Evolutionary conservation across 768 basidiomycete genomes (phyloP).

Genomic region (Mycena chlorophos): DNA sequence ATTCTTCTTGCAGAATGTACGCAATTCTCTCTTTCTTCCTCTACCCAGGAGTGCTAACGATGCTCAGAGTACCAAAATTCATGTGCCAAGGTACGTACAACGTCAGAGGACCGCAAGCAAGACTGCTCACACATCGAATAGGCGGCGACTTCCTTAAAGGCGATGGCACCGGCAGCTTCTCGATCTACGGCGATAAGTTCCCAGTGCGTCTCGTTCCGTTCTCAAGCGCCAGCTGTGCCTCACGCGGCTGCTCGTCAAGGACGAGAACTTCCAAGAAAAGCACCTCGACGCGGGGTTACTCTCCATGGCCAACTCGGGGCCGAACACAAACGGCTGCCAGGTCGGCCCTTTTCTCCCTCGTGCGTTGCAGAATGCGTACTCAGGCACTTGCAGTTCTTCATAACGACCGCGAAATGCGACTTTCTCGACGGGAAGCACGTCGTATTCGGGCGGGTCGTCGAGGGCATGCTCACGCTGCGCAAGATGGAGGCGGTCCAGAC

Average conservation of each 20-base stretch:
- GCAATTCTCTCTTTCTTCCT: conserved; percentile 21
- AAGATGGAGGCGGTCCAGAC: conserved; percentile 97
- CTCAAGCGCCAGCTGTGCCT: neutral
- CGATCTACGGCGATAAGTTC: conserved; percentile 96
- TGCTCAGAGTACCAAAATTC: conserved; percentile 77
- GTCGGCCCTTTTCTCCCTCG: conserved; percentile 33
- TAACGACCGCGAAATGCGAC: conserved; percentile 92
- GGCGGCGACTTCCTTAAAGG: conserved; percentile 94
- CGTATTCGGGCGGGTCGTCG: conserved; percentile 87
- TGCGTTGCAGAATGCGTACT: too few relatives aligned
- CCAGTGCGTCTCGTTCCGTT: conserved; percentile 51
- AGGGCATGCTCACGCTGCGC: conserved; percentile 91
- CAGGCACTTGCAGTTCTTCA: conserved; percentile 74
- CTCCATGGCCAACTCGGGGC: conserved; percentile 97
- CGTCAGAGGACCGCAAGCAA: neutral
- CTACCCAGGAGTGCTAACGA: conserved; percentile 14
- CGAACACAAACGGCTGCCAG: conserved; percentile 93
- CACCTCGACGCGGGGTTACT: conserved; percentile 84
- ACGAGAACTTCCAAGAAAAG: conserved; percentile 93
- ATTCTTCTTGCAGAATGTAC: conserved; percentile 63
- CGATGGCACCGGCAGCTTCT: conserved; percentile 94
- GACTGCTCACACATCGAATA: conserved; percentile 26
- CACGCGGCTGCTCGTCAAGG: conserved; percentile 43
- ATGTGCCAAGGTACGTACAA: conserved; percentile 84
- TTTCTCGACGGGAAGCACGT: conserved; percentile 96